These are phyloP conservation scores for Zancudomyces culisetae DNA, from an alignment of 371 early-diverging fungal species.

Conservation along the genomic window DNA sequence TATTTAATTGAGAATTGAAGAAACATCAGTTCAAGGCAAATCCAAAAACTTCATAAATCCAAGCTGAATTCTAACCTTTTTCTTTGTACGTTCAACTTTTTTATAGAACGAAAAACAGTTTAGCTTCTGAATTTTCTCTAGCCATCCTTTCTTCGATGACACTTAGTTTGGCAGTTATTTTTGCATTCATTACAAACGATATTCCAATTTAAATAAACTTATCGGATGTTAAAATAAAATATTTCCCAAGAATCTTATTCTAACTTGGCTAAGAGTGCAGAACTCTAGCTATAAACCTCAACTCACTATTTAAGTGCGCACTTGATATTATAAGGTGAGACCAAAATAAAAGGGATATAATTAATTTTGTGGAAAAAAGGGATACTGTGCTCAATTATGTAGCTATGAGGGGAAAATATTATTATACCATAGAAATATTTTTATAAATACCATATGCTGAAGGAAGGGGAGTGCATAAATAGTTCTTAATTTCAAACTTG, in stretches of 20 bases:
- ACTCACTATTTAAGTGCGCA: no score
- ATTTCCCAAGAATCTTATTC: no score
- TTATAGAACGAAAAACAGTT: background rate
- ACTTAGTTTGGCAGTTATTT: background rate
- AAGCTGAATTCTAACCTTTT: background rate
- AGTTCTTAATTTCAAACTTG: no score
- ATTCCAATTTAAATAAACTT: background rate
- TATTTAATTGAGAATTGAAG: background rate
- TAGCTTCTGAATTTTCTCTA: background rate
- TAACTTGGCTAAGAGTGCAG: no score
- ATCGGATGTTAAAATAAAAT: background rate
- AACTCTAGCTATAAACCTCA: no score
- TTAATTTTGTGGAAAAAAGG: background rate
- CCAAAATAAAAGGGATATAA: background rate
- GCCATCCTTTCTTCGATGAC: background rate
- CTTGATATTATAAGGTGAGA: background rate
- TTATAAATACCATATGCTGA: no score
- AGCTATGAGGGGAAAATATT: no score
- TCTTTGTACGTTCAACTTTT: background rate
- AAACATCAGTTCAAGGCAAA: background rate
- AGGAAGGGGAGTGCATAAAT: no score
- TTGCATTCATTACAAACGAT: background rate
- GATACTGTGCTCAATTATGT: background rate
- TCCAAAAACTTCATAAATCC: background rate
- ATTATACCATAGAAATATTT: no score